A percentile compares a stretch with the other conserved stretches of the same genome.
Conservation (phyloP, 2,329 filamentous ascomycete genomes). For the Sarocladium strictum region DNA sequence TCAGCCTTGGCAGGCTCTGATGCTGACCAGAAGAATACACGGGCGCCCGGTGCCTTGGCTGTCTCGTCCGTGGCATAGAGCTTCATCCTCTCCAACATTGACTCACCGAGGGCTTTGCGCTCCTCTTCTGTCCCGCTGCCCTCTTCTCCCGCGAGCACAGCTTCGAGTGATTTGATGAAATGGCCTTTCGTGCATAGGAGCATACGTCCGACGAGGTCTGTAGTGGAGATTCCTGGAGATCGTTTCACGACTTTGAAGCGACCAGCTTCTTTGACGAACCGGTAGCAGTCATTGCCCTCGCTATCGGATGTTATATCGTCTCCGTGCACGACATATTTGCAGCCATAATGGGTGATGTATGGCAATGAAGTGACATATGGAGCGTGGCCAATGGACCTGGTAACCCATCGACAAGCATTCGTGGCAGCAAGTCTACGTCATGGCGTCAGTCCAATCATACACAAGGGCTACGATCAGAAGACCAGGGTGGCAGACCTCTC, state of each 20-base stretch:
- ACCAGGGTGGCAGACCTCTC: conserved; percentile 55
- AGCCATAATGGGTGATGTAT: conserved; percentile 94
- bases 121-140: conserved; percentile 66
- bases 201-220: conserved; percentile 97
- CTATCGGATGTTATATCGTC: conserved; percentile 97
- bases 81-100: conserved; percentile 70
- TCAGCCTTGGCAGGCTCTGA: conserved; percentile 41
- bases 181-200: conserved; percentile 90
- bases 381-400: conserved; percentile 72
- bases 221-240: conserved; percentile 94
- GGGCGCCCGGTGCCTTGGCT: conserved; percentile 69
- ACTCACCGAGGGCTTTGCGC: conserved; percentile 53
- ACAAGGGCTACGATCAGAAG: neutral
- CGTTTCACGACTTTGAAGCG: conserved; percentile 96
- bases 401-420: conserved; percentile 93
- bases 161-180: conserved; percentile 78
- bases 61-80: conserved; percentile 86
- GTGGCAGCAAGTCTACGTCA: conserved; percentile 71
- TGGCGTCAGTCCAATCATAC: conserved; percentile 1
- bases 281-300: conserved; percentile 91
- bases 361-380: conserved; percentile 91
- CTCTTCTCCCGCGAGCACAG: conserved; percentile 62
- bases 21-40: conserved; percentile 79
- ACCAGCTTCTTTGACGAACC: conserved; percentile 89
- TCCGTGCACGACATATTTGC: conserved; percentile 91